phyloP scores from a whole-genome alignment of 225 moss, liverwort and hornwort species.

The Climacium dendroides region DNA sequence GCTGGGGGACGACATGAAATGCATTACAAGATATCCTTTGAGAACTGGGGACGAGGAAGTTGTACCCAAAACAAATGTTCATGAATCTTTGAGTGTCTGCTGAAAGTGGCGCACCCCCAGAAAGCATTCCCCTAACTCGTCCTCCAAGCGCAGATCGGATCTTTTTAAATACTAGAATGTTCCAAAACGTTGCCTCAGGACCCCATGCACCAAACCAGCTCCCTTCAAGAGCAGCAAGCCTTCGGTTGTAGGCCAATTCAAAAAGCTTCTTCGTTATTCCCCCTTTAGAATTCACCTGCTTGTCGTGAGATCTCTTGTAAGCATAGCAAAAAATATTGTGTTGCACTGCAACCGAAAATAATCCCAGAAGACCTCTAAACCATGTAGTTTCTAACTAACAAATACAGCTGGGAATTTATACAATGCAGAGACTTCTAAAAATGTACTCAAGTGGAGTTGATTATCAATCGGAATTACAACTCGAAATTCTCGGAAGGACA shows the following conservation, averaged over 20 bases:
- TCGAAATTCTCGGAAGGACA: neutral
- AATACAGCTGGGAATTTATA: neutral
- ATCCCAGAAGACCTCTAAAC: neutral
- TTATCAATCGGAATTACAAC: neutral
- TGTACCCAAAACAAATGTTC: slow-evolving; percentile 90
- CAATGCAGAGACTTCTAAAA: neutral
- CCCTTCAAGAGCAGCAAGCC: slow-evolving; percentile 70
- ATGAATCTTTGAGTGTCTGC: slow-evolving; percentile 93
- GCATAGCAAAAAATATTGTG: neutral
- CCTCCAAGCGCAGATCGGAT: slow-evolving; percentile 87
- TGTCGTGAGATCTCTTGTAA: neutral
- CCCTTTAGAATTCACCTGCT: slow-evolving; percentile 73
- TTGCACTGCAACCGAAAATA: neutral
- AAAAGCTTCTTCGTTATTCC: slow-evolving; percentile 66
- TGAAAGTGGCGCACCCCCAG: slow-evolving; percentile 92
- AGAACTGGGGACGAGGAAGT: neutral
- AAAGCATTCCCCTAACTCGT: slow-evolving; percentile 72
- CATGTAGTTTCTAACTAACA: neutral
- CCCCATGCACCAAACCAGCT: slow-evolving; percentile 89
- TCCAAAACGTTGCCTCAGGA: slow-evolving; percentile 64
- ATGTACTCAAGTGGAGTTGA: neutral
- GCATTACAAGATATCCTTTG: neutral
- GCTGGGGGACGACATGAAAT: neutral
- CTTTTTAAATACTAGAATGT: slow-evolving; percentile 78
- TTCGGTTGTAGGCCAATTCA: slow-evolving; percentile 75